These are phyloP conservation scores for Claviceps capensis DNA, from an alignment of 2,329 filamentous ascomycete species.

Conservation along the genomic window DNA sequence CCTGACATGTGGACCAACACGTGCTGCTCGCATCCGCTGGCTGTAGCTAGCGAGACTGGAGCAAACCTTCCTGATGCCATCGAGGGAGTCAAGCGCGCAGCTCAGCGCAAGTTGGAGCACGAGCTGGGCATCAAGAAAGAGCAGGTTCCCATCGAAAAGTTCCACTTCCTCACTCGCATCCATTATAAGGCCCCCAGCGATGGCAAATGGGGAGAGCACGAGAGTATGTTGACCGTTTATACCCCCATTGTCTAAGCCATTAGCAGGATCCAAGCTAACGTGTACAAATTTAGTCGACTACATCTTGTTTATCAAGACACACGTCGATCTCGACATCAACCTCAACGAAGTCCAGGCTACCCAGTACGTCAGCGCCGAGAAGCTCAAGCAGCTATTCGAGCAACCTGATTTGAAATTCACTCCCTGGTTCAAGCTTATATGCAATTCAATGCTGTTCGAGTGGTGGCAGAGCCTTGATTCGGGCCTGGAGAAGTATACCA, in stretches of 20 bases:
- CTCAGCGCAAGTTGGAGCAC: conserved; percentile 84
- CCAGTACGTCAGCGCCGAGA: conserved; percentile 68
- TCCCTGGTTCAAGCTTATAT: conserved; percentile 99
- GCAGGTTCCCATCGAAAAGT: conserved; percentile 83
- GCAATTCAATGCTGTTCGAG: conserved; percentile 91
- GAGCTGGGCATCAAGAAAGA: conserved; percentile 83
- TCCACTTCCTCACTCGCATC: conserved; percentile 89
- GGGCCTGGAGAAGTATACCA: conserved; percentile 71
- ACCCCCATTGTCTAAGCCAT: not conserved
- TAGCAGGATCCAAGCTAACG: not conserved
- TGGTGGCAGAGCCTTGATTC: conserved; percentile 86
- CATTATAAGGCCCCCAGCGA: conserved; percentile 97
- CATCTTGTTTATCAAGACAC: conserved; percentile 93
- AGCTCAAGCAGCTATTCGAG: conserved; percentile 74
- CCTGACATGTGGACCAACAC: conserved; percentile 99
- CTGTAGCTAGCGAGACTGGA: conserved; percentile 83
- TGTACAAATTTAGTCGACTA: conserved; percentile 60
- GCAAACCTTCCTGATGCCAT: conserved; percentile 67
- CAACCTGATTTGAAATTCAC: conserved; percentile 77
- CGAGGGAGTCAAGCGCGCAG: conserved; percentile 77
- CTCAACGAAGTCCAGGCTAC: conserved; percentile 80
- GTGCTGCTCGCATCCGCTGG: conserved; percentile 94
- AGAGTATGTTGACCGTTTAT: conserved; percentile 49
- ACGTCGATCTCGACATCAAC: conserved; percentile 72
- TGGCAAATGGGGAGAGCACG: conserved; percentile 97